Percentiles rank a stretch among this genome's conserved stretches.
phyloP scores from a whole-genome alignment of 257 asterid genomes.

The Scutellaria barbata region DNA sequence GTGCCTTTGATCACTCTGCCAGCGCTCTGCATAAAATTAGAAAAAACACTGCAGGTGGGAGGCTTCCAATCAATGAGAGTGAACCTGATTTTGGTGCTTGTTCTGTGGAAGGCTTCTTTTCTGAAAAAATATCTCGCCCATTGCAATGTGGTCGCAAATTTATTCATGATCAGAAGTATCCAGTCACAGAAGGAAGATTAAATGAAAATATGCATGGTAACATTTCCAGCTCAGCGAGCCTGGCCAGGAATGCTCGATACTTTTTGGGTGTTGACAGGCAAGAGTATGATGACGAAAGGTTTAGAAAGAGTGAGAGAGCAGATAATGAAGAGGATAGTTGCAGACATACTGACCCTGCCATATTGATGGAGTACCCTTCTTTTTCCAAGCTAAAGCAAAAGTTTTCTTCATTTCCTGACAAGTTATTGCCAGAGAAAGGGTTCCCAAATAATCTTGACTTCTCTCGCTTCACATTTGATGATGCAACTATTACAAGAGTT shows the following conservation, averaged over 20 bases:
- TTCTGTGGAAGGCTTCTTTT: slow-evolving; percentile 36
- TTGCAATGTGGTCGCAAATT: slow-evolving; percentile 33
- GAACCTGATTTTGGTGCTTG: slow-evolving; percentile 37
- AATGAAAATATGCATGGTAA: slow-evolving; percentile 32
- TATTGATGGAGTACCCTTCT: slow-evolving; percentile 39
- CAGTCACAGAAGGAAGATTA: slow-evolving; percentile 35
- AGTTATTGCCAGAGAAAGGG: slow-evolving; percentile 42
- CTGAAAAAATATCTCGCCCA: slow-evolving; percentile 29
- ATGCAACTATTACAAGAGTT: slow-evolving; percentile 47
- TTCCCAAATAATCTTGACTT: slow-evolving; percentile 36
- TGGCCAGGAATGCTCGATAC: slow-evolving; percentile 33
- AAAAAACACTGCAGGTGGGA: slow-evolving; percentile 38
- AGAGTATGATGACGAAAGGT: slow-evolving; percentile 39
- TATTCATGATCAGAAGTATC: slow-evolving; percentile 34
- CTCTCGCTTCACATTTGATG: slow-evolving; percentile 41
- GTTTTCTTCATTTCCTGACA: slow-evolving; percentile 36
- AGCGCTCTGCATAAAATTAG: slow-evolving; percentile 37
- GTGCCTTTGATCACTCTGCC: slow-evolving; percentile 40
- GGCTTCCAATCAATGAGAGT: slow-evolving; percentile 40
- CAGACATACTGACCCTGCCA: slow-evolving; percentile 31
- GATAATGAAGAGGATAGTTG: slow-evolving; percentile 36
- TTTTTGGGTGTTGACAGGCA: slow-evolving; percentile 33
- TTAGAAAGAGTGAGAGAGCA: slow-evolving; percentile 35
- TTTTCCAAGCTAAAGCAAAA: slow-evolving; percentile 37
- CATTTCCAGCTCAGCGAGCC: slow-evolving; percentile 36